Evolutionary conservation across 1,139 yeast species (phyloP), one percentile per base, ranked within the genome.

Genomic region (Arxiozyma slooffiae): DNA sequence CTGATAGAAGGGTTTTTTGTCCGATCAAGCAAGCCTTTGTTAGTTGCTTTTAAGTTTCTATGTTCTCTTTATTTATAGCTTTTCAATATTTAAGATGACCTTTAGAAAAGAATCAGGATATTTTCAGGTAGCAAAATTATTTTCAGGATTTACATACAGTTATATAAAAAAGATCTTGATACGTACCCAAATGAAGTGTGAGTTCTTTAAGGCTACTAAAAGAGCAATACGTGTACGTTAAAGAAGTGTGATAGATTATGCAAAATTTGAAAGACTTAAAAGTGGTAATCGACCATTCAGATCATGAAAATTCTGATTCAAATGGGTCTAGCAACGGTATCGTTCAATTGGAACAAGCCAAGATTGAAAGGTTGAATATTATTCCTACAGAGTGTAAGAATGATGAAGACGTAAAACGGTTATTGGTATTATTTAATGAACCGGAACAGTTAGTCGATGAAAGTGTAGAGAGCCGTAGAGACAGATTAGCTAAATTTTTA

Each of bases 361-460:
- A 42, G 21, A 42, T 30, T 20, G 45, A 42, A 42, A 42, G 45
- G 20, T 24, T 42, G 9, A 42, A 20, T 16, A 24, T 42, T 21
- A 30, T 42, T 21, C 80, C 0, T 90, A 24, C 30, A 6, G 45
- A 42, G 2, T 42, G 94, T 2, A 80, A 88, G 0, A 94, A 86
- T 59, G 94, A 86, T 59, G 77, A 67, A 1, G 81, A 78, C 16
- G 89, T 86, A 4, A 71, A 77, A 50, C 56, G 57, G 18, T 66
- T 69, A 46, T 71, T 86, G 47, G 67, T 79, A 40, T 64, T 65
- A 36, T 60, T 82, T 14, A 79, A 77, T 7, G 82, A 83, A 59
- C 89, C 90, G 1, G 71, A 76, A n/a, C 74, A 79, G 0, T 62
- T 70, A 23, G 75, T 73, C 57, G 85, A 82, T 0, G 95, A 87